Evolutionary conservation across 176 grass and related monocot genomes (phyloP).

Genomic region (Avena insularis): DNA sequence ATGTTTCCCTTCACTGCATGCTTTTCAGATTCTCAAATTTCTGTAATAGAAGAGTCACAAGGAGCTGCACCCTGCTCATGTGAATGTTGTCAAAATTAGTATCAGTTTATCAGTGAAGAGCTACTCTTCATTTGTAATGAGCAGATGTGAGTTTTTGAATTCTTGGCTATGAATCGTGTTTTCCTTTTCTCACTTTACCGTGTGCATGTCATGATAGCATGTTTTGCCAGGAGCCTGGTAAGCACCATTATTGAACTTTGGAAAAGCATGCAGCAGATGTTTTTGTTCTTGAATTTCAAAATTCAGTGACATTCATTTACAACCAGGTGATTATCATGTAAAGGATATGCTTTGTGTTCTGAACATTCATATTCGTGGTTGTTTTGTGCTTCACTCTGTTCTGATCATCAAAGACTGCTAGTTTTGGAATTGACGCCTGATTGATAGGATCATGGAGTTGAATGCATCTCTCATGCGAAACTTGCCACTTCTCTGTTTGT

Average conservation of each 20-base stretch:
- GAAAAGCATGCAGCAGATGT: slow-evolving; percentile 76
- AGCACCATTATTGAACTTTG: slow-evolving; percentile 78
- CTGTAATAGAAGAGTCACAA: slow-evolving; percentile 75
- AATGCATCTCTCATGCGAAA: slow-evolving; percentile 20
- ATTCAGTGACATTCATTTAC: slow-evolving; percentile 76
- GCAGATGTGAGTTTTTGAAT: slow-evolving; percentile 71
- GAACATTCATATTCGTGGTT: not conserved
- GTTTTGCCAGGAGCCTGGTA: slow-evolving; percentile 77
- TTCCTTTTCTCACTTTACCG: not conserved
- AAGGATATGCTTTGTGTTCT: not conserved
- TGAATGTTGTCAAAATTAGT: slow-evolving; percentile 74
- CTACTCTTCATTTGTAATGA: slow-evolving; percentile 83
- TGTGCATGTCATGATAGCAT: slow-evolving; percentile 58
- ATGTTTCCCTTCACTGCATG: slow-evolving; percentile 31
- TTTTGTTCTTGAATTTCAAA: slow-evolving; percentile 76
- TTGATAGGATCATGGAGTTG: not conserved
- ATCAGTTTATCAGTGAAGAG: slow-evolving; percentile 58
- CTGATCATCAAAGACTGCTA: not conserved
- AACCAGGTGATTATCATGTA: slow-evolving; percentile 59
- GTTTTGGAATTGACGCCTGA: not conserved
- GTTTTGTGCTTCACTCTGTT: slow-evolving; percentile 10
- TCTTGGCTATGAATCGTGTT: slow-evolving; percentile 3
- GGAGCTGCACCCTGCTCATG: slow-evolving; percentile 67
- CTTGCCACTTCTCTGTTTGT: not conserved
- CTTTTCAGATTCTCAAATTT: slow-evolving; percentile 80